Evolutionary conservation across 176 grass and related monocot genomes (phyloP).

Genomic region (Aegilops umbellulata): DNA sequence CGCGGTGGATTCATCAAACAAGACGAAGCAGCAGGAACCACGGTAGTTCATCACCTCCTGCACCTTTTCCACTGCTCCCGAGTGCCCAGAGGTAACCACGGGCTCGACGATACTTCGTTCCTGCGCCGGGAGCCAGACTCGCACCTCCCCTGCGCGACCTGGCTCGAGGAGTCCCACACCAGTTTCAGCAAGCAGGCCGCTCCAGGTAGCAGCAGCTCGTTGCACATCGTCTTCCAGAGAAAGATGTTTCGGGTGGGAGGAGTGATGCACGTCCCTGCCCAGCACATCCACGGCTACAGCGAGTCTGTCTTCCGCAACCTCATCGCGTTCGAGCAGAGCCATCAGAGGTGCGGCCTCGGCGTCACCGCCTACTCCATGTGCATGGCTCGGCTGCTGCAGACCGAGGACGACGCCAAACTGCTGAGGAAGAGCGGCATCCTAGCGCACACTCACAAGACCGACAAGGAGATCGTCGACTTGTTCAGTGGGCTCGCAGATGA

Average conservation of each 20-base stretch:
- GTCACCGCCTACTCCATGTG: background rate
- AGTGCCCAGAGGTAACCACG: background rate
- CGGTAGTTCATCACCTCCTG: background rate
- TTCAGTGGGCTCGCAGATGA: background rate
- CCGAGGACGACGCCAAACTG: no score
- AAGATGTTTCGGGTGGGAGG: background rate
- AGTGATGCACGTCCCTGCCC: background rate
- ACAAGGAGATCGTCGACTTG: background rate
- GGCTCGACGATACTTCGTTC: background rate
- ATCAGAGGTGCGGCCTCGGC: background rate
- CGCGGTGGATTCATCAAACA: no score
- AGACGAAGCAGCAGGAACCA: no score
- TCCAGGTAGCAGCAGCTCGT: background rate
- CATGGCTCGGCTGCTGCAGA: no score
- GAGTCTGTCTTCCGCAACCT: background rate
- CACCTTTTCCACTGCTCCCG: constrained; percentile 16
- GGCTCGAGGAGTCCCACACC: background rate
- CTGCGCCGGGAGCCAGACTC: background rate
- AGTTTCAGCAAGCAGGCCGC: background rate
- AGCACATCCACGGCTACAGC: background rate
- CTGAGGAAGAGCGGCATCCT: background rate
- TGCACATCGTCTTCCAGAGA: background rate
- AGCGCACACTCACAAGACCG: background rate
- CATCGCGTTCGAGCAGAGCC: background rate
- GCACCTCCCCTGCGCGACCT: background rate